Evolutionary conservation across 2,329 filamentous ascomycete species (phyloP).

Genomic region (Stemphylium lycopersici): DNA sequence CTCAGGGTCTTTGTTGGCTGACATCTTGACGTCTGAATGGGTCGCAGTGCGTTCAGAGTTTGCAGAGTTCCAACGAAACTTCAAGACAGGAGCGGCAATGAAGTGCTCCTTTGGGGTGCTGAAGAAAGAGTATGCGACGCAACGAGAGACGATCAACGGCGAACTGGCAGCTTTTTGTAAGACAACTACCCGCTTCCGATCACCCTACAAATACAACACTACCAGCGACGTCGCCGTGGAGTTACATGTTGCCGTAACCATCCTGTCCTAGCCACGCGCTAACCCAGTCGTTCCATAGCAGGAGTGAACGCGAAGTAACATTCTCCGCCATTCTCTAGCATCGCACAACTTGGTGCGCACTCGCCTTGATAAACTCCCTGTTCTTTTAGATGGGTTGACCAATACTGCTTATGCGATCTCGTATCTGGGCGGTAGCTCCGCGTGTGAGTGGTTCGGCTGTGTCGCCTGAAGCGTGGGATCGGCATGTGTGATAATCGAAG

Average conservation of each 20-base stretch:
- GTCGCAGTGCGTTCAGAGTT: background rate
- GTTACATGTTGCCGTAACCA: constrained; percentile 20
- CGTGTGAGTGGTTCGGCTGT: constrained; percentile 16
- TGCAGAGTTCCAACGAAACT: background rate
- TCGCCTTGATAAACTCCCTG: constrained; percentile 9
- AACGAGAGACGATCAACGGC: background rate
- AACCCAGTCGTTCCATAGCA: constrained; percentile 6
- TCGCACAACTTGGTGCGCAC: background rate
- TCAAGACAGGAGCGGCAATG: background rate
- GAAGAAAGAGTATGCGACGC: background rate
- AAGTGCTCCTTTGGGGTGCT: background rate
- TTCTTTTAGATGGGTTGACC: constrained; percentile 4
- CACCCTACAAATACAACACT: background rate
- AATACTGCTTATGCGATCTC: constrained; percentile 7
- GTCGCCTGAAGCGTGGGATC: constrained; percentile 15
- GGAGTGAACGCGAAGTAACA: constrained; percentile 18
- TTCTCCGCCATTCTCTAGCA: constrained; percentile 16
- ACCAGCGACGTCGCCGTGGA: constrained; percentile 18
- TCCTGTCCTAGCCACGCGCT: background rate
- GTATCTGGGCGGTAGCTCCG: background rate
- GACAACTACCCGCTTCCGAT: background rate
- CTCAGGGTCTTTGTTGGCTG: constrained; percentile 33
- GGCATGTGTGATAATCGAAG: constrained; percentile 4
- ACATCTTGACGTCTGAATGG: constrained; percentile 26
- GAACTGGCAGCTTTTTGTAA: constrained; percentile 15